Evolutionary conservation across 2,329 filamentous ascomycete species (phyloP), one percentile per base, ranked within the genome.

Genomic region (Venturia nashicola): DNA sequence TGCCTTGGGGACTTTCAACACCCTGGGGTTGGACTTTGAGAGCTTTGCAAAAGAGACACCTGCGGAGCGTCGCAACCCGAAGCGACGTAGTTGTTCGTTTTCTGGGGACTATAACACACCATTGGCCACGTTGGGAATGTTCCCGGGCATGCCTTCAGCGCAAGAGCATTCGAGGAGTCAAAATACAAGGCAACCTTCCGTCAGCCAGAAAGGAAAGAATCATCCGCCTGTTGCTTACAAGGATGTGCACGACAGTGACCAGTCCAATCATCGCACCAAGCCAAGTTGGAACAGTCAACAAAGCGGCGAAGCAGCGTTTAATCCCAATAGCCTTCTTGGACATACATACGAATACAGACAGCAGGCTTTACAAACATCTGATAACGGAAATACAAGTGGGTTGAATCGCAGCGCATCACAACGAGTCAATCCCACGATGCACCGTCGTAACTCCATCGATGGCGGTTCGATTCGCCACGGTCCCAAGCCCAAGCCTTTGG

Each of bases 401-500:
- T 70, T 71, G 63, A 72, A 61, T 55, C 74, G 70, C 61, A 74
- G 67, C 42, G 66, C 70, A 9, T 73, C 73, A 23, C 70, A 71
- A 11, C 70, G 74, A 27, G 74, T 72, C 64, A 71, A 64, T 23
- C 70, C 72, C 54, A 71, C 65, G 27, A 57, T 57, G 48, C 63
- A 65, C 20, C 63, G 57, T 18, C 39, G 42, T 32, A 51, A 61
- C 54, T 48, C 51, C 14, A 23, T 48, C n/a, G 54, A 65, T 46
- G 23, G 54, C 18, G 63, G 57, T 12, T 64, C 43, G 27, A 34
- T 55, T 20, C 40, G 44, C 64, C 67, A 51, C 69, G 70, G 20
- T 36, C 65, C 62, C 39, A 55, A 44, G n/a, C 51, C 60, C 34
- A 85, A 84, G 66, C 87, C 88, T 1, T 78, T 91, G 6, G 75